Percentiles rank a stretch among this genome's conserved stretches.
These are phyloP conservation scores for Cladophialophora yegresii DNA, from an alignment of 2,329 filamentous ascomycete genomes.

Conservation along the genomic window DNA sequence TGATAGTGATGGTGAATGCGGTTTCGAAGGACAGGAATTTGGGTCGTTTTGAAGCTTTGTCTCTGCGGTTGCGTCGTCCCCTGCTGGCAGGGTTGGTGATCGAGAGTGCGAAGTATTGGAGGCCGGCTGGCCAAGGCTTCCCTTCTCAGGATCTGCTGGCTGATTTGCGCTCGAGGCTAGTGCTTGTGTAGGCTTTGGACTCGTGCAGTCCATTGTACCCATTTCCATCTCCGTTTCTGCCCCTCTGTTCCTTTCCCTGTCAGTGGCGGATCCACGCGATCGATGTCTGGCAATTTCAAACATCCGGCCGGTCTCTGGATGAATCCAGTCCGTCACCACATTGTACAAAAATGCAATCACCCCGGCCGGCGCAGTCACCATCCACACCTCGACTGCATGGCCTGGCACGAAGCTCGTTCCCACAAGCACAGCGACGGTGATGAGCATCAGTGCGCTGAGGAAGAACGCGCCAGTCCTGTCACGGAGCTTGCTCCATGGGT, in stretches of 20 bases:
- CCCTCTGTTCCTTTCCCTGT: neutral
- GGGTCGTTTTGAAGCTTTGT: neutral
- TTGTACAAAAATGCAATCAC: constrained; percentile 34
- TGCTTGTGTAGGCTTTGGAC: neutral
- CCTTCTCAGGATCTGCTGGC: neutral
- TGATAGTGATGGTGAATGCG: neutral
- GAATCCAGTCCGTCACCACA: constrained; percentile 30
- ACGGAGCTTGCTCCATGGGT: constrained; percentile 36
- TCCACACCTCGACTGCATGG: constrained; percentile 36
- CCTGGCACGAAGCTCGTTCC: constrained; percentile 37
- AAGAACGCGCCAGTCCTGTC: constrained; percentile 34
- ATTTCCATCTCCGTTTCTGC: neutral
- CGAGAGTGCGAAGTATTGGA: neutral
- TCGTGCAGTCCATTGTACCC: neutral
- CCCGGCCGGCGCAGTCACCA: constrained; percentile 36
- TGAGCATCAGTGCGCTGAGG: constrained; percentile 34
- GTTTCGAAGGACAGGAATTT: too few species aligned
- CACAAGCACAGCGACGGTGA: constrained; percentile 36
- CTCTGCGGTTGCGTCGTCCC: neutral
- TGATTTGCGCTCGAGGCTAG: neutral
- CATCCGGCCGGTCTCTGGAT: constrained; percentile 8
- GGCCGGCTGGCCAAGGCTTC: neutral
- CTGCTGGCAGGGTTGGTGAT: constrained; percentile 5
- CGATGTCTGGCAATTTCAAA: constrained; percentile 3
- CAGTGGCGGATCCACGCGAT: neutral